Evolutionary conservation across 83 land plant species (phyloP).

Genomic region (Picea abies): DNA sequence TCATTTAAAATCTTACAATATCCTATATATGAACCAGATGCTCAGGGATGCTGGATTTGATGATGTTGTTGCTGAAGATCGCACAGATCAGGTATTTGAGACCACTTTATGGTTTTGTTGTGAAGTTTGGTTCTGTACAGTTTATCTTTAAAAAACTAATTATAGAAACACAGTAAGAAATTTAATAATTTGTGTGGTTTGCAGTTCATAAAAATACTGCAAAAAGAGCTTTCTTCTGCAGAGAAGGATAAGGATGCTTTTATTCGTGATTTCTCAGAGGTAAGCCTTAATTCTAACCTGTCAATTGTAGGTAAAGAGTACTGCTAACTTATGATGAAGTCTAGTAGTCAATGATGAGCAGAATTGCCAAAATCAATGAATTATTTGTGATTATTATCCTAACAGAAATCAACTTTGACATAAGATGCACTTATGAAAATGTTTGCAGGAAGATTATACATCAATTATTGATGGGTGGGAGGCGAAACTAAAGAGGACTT

Average conservation of each 20-base stretch:
- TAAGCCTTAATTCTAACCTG: conserved; percentile 14
- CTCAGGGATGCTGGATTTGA: conserved; percentile 83
- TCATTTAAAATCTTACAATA: not conserved
- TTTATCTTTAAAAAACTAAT: not conserved
- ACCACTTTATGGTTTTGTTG: too few species aligned
- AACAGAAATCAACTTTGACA: too few species aligned
- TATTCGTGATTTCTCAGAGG: conserved; percentile 85
- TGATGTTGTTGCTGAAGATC: conserved; percentile 91
- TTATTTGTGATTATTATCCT: too few species aligned
- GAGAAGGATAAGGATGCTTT: conserved; percentile 80
- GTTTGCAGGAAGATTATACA: too few species aligned
- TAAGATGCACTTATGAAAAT: too few species aligned
- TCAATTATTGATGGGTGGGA: too few species aligned
- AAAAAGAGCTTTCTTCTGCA: conserved; percentile 63
- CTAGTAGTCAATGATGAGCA: not conserved
- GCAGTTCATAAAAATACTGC: conserved; percentile 81
- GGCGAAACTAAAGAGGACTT: too few species aligned
- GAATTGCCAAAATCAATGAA: too few species aligned
- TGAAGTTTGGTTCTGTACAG: not conserved
- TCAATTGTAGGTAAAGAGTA: not conserved
- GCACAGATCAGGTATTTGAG: conserved; percentile 79
- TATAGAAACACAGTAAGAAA: not conserved
- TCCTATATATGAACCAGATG: conserved; percentile 55
- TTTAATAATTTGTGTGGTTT: not conserved
- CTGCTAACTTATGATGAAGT: not conserved